Evolutionary conservation across 2,329 filamentous ascomycete species (phyloP).

Genomic region (Hyphodiscus sp.): DNA sequence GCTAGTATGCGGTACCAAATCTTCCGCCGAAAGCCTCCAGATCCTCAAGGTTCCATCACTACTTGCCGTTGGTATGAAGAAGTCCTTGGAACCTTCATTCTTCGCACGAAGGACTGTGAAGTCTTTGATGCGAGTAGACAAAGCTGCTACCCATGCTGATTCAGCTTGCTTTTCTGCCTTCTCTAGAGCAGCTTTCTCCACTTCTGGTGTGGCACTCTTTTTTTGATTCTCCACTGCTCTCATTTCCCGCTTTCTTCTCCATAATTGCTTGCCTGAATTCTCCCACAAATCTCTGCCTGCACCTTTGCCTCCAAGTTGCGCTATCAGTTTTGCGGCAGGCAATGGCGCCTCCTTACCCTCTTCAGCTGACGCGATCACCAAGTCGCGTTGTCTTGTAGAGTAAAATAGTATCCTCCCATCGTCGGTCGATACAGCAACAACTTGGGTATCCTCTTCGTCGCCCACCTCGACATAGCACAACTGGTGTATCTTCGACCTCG

Average conservation of each 20-base stretch:
- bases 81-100: conserved; percentile 34
- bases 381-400: conserved; percentile 52
- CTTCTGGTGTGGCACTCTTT: background rate
- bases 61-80: conserved; percentile 64
- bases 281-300: conserved; percentile 36
- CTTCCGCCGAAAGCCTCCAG: conserved; percentile 53
- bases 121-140: conserved; percentile 77
- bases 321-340: conserved; percentile 59
- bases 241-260: background rate
- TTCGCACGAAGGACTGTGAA: conserved; percentile 54
- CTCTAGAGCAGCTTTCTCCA: conserved; percentile 34
- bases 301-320: conserved; percentile 70
- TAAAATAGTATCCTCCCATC: conserved; percentile 85
- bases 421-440: conserved; percentile 79
- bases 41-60: conserved; percentile 82
- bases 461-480: conserved; percentile 60
- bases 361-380: conserved; percentile 29
- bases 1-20: conserved; percentile 29
- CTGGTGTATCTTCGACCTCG: conserved; percentile 76
- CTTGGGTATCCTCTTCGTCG: conserved; percentile 41
- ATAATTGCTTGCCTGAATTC: background rate
- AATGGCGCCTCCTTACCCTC: conserved; percentile 40
- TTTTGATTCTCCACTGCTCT: background rate
- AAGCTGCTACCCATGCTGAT: conserved; percentile 22
- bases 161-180: conserved; percentile 70